Conservation (phyloP, 495 filamentous ascomycete species). For the Penicillium psychrofluorescens region DNA sequence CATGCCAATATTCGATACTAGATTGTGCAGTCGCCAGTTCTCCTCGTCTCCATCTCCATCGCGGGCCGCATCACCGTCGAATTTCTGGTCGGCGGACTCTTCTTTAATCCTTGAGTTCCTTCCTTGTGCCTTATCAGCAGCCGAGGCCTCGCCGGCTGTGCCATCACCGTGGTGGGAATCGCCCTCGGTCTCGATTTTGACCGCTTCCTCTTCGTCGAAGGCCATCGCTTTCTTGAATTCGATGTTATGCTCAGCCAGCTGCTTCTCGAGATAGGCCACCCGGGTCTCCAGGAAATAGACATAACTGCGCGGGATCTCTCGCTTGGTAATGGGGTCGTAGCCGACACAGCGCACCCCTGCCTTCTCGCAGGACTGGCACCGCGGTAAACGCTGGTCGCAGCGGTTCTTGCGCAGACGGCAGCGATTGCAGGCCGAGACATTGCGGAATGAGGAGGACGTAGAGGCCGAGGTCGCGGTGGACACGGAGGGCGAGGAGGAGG, state of each 20-base stretch:
- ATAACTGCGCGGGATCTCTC: slow-evolving; percentile 87
- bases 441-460: slow-evolving; percentile 62
- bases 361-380: slow-evolving; percentile 83
- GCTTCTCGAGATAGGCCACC: slow-evolving; percentile 66
- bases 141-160: slow-evolving; percentile 6
- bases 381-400: slow-evolving; percentile 84
- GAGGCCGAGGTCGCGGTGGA: slow-evolving; percentile 19
- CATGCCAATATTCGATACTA: slow-evolving; percentile 72
- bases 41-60: slow-evolving; percentile 38
- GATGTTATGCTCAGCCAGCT: slow-evolving; percentile 60
- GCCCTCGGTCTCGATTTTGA: slow-evolving; percentile 19
- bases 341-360: slow-evolving; percentile 79
- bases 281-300: slow-evolving; percentile 87
- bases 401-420: slow-evolving; percentile 87
- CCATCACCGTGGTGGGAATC: neutral
- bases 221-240: slow-evolving; percentile 62
- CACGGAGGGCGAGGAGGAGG: slow-evolving; percentile 11
- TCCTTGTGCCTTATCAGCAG: slow-evolving; percentile 12
- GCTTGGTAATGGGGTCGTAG: slow-evolving; percentile 90
- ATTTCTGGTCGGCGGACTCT: slow-evolving; percentile 28
- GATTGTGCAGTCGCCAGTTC: slow-evolving; percentile 56
- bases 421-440: slow-evolving; percentile 88
- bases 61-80: slow-evolving; percentile 15
- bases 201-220: slow-evolving; percentile 52
- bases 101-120: slow-evolving; percentile 17